Evolutionary conservation across 192 early-diverging fungal genomes (phyloP).

Genomic region (Helicostylum pulchrum): DNA sequence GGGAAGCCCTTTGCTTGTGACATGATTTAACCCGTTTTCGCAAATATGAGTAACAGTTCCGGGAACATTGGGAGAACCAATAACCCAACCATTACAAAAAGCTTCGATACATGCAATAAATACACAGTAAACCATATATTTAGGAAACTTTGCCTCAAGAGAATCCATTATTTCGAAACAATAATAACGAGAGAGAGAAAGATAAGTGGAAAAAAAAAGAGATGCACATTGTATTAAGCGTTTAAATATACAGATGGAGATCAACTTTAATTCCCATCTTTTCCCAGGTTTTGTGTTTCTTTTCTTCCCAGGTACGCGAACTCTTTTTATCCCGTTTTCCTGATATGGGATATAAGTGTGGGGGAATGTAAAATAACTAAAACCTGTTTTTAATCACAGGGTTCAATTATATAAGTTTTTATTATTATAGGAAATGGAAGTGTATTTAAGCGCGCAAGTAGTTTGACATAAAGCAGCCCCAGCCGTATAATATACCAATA

Average conservation of each 20-base stretch:
- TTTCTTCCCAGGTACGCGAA: background rate
- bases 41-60: slow-evolving; percentile 33
- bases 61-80: slow-evolving; percentile 47
- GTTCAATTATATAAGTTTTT: too few relatives aligned
- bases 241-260: background rate
- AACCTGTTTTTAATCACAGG: too few relatives aligned
- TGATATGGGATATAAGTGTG: background rate
- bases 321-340: background rate
- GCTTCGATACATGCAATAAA: slow-evolving; percentile 37
- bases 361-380: background rate
- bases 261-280: background rate
- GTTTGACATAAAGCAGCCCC: slow-evolving; percentile 47
- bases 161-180: slow-evolving; percentile 28
- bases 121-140: slow-evolving; percentile 42
- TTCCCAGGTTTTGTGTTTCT: slow-evolving; percentile 4
- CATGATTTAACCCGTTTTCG: slow-evolving; percentile 2
- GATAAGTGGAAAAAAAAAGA: slow-evolving; percentile 4
- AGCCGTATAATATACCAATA: slow-evolving; percentile 71
- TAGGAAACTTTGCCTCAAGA: slow-evolving; percentile 33
- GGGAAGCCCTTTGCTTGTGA: slow-evolving; percentile 6
- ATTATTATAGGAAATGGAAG: too few relatives aligned
- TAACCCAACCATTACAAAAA: slow-evolving; percentile 41
- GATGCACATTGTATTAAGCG: background rate
- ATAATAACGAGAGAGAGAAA: slow-evolving; percentile 7
- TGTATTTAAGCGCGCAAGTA: slow-evolving; percentile 23